Evolutionary conservation across 176 grass and related monocot genomes (phyloP), one percentile per base, ranked within the genome.

Genomic region (Neostapfia colusana): DNA sequence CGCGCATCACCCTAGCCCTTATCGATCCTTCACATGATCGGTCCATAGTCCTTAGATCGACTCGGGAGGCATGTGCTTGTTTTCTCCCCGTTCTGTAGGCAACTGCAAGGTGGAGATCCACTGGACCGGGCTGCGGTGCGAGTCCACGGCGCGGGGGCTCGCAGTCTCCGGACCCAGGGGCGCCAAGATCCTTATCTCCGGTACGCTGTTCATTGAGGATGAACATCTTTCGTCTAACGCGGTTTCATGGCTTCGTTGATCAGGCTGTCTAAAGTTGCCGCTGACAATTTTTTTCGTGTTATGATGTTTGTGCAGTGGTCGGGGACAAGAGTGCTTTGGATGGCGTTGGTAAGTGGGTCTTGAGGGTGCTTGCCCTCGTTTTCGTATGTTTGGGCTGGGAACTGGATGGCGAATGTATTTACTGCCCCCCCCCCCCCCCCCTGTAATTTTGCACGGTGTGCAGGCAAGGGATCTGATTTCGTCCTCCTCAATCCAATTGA

Each of bases 31-130:
- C 58, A 10, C 10, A 20, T 20, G 7, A 18, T 63, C 66, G 25
- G 39, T 72, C 4, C 23, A 26, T 26, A 25, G 12, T 11, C 26
- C 56, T 45, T 61, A 18, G 34, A 28, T 51, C 17, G 55, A 31
- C 76, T 63, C 16, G 69, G 48, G 26, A 15, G 2, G 25, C 43
- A 67, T 3, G 24, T 10, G 5, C 36, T 56, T 8, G 8, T 4
- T n/a, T 17, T 36, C 16, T 35, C 23, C 25, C 27, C 7, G 28
- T 20, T 28, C 79, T 20, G 44, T 66, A 97, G 93, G 90, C 20
- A 93, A 93, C 62, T 93, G 88, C 77, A 90, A 83, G 75, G 88
- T 93, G 76, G 90, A 82, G 83, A 81, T 97, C 85, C 76, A 43
- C 28, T 88, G 88, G 65, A 39, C 63, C 20, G 70, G 85, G 39